Evolutionary conservation across 2,329 filamentous ascomycete genomes (phyloP), one percentile per base, ranked within the genome.

Genomic region (Cladosporium sp.): DNA sequence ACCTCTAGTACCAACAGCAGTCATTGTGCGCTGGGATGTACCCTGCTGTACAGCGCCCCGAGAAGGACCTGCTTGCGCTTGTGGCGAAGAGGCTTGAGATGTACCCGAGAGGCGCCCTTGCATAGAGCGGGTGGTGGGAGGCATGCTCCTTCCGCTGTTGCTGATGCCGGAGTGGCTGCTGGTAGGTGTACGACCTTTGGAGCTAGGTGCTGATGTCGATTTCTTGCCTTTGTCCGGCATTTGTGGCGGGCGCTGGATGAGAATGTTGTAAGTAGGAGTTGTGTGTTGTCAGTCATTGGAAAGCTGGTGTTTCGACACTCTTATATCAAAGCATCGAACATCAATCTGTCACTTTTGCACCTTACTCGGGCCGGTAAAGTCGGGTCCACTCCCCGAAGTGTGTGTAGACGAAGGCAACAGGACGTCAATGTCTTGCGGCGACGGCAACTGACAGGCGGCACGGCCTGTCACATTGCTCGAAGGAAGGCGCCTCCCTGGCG

Each of bases 111-210:
- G 49, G 64, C 32, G 32, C 11, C 26, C 34, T 18, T 49, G 24
- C 62, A 58, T 59, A 6, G 55, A 52, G 15, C 64, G 54, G 47
- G 64, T 65, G 34, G 55, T 65, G 30, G 51, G 30, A n/a, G 64
- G 44, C 64, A 65, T 65, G 32, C 26, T 60, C 34, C 24, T 36
- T 44, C 64, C 64, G 44, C 32, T 65, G 44, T 34, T 60, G 57
- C 18, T 32, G 36, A 24, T 47, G 36, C 2, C 5, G 36, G 18
- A 30, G 4, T 47, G 24, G 21, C 30, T 60, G 21, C 52, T 32
- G 28, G 15, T 34, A 24, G 15, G n/a, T n/a, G 32, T 4, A 30
- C 11, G 55, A 47, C 41, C n/a, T 24, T 47, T 24, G 41, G n/a
- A 47, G 41, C 8, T 18, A 47, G 41, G 7, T n/a, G 41, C n/a